Evolutionary conservation across 768 basidiomycete species (phyloP), one percentile per base, ranked within the genome.

Genomic region (Suillus decipiens): DNA sequence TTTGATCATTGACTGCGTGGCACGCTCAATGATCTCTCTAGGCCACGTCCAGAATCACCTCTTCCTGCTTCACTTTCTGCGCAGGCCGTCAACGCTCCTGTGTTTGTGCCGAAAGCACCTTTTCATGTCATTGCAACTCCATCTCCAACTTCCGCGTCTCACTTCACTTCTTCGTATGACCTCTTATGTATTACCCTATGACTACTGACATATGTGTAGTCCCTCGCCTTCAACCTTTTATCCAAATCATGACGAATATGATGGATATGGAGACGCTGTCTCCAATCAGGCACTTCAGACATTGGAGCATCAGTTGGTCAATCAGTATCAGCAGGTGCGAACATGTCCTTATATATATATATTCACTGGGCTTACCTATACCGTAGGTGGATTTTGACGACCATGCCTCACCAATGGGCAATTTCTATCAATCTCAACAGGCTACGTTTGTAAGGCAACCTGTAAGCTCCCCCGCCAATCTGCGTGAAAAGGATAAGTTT

Each of bases 11-110:
- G 48, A 15, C 39, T 8, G n/a, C 24, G 28, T 17, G 43, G 66
- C 19, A 33, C 62, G 47, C 60, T 58, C 19, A n/a, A 36, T 37
- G 1, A 37, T 60, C 14, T 60, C 36, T 42, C 24, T 59, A 82
- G 78, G 67, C 75, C 77, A 60, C 76, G 69, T 59, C 74, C 80
- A n/a, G 80, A 82, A 50, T 82, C 84, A 22, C 82, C 85, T 36
- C 68, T 71, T 45, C 72, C 79, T 57, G 69, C 74, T 11, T 65
- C 80, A 15, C 71, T 81, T 75, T 82, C 85, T 3, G 82, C 88
- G 50, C 84, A 89, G 66, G 89, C 90, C 3, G 83, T 92, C 60
- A 90, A 93, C 72, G 92, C 92, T 1, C 91, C 93, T 41, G 86
- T 94, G 48, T 95, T 95, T 65, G 86, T 95, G 24, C 92, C 93